Base-by-base conservation (phyloP, 495 filamentous ascomycete genomes). In the Astrothelium macrocarpum region DNA sequence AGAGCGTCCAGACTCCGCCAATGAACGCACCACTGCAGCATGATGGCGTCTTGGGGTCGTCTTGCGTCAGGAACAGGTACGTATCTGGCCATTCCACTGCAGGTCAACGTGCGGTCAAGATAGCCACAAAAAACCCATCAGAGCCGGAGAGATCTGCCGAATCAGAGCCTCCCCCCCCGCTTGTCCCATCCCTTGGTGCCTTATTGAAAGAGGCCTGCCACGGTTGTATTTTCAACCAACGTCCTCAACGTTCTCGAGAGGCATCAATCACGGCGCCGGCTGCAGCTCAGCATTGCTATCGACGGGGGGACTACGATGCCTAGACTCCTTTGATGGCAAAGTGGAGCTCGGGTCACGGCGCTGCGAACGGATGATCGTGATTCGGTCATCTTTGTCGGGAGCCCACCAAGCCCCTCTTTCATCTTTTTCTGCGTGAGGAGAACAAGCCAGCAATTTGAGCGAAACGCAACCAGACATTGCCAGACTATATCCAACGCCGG, bases 31-130 rank as follows among this genome's bases (percentile, higher is more conserved):
- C 45, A 49, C 14, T 49, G 45, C 45, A 18, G 14, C 12, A 56
- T 29, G 49, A 56, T 56, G 49, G 49, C 49, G 49, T 56, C 29
- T 56, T 56, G 49, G 49, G 20, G 25, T 56, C 49, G n/a, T 56
- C 49, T 56, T 56, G 49, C 49, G 25, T 56, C 49, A 56, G 49
- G 49, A 26, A 56, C 49, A 56, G 49, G 49, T 56, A 56, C 49
- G 49, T 56, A 26, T 29, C 49, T 9, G 49, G 20, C 34, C 5
- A 9, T 5, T 29, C 49, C 7, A 56, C 49, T 56, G 49, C 49
- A 56, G 49, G 4, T 56, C 49, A 56, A 56, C 49, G 23, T 29
- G 26, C 25, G 49, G 49, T 16, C 25, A 26, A 56, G 49, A 56
- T 56, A 25, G 25, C 49, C 49, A 56, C 49, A 29, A 12, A 16